These are phyloP conservation scores for Micractinium sp. DNA, from an alignment of 139 green algal species.

Conservation along the genomic window DNA sequence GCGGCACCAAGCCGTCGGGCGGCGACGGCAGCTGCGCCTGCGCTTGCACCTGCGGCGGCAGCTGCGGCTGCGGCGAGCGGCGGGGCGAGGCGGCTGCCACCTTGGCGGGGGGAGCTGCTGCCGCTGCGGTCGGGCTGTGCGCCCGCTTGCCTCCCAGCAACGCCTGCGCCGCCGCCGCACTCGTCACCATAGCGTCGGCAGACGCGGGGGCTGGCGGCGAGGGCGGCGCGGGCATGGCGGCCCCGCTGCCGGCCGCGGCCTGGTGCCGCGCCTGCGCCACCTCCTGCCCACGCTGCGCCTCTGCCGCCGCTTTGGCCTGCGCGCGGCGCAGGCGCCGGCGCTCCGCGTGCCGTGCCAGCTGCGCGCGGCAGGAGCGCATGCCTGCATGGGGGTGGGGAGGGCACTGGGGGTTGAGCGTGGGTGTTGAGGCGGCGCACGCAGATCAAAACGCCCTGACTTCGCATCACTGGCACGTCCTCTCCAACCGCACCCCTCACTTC, in stretches of 20 bases:
- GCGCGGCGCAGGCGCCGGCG: conserved; percentile 8
- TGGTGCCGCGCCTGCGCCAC: not conserved
- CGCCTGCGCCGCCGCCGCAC: not conserved
- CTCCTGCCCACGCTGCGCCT: not conserved
- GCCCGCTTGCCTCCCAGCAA: not conserved
- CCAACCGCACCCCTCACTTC: no score
- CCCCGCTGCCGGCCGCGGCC: not conserved
- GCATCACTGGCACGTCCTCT: no score
- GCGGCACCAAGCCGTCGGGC: no score
- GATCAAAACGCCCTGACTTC: no score
- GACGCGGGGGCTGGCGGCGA: no score
- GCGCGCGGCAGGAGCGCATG: conserved; percentile 5
- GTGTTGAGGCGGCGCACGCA: no score
- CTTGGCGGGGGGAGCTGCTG: not conserved
- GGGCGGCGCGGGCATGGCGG: no score
- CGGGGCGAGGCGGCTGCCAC: no score
- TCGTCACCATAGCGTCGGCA: not conserved
- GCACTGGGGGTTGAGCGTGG: no score
- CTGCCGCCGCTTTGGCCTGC: not conserved
- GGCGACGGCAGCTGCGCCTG: no score
- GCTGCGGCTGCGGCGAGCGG: not conserved
- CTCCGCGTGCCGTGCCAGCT: not conserved
- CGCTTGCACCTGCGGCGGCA: no score
- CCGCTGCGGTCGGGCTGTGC: not conserved
- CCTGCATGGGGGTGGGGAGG: not conserved